phyloP scores from a whole-genome alignment of 2,329 filamentous ascomycete species.

The Curvularia hawaiiensis region DNA sequence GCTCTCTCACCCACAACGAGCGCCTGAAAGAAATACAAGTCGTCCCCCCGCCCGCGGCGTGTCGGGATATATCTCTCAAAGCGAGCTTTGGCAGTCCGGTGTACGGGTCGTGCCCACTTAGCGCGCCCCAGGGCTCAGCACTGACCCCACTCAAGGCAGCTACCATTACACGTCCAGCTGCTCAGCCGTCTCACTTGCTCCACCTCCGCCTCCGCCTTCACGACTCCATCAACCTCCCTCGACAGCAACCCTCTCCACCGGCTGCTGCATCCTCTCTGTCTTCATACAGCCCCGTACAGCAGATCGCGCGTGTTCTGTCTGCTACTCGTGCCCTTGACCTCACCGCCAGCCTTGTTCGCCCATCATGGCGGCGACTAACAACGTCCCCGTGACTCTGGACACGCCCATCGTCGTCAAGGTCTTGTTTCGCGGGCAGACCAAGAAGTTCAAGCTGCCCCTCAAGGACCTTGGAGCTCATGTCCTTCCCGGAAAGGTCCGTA shows the following conservation, averaged over 20 bases:
- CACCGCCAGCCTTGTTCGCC: slow-evolving; percentile 36
- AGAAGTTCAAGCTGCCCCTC: slow-evolving; percentile 88
- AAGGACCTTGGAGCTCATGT: slow-evolving; percentile 76
- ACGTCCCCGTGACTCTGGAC: slow-evolving; percentile 62
- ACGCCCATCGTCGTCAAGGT: slow-evolving; percentile 87
- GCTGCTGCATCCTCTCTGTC: slow-evolving; percentile 10
- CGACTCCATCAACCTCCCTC: slow-evolving; percentile 13
- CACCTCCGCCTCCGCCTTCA: slow-evolving; percentile 17
- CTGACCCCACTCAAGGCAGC: slow-evolving; percentile 26
- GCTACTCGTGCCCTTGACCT: slow-evolving; percentile 31
- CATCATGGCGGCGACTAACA: slow-evolving; percentile 47
- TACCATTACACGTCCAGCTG: slow-evolving; percentile 21
- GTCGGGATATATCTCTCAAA: background rate
- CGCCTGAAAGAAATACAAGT: background rate
- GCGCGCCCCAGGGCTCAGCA: slow-evolving; percentile 14
- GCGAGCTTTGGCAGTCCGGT: slow-evolving; percentile 14
- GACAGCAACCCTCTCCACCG: slow-evolving; percentile 4
- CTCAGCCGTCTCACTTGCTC: slow-evolving; percentile 23
- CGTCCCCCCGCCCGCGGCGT: background rate
- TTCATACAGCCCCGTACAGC: slow-evolving; percentile 9
- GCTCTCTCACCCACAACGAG: background rate
- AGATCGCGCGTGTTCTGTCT: slow-evolving; percentile 16
- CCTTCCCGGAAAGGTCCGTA: slow-evolving; percentile 83
- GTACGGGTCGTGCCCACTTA: slow-evolving; percentile 9
- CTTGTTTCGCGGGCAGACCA: slow-evolving; percentile 73